Conservation (phyloP, 257 asterid species). For the Nyctanthes arbortristis region DNA sequence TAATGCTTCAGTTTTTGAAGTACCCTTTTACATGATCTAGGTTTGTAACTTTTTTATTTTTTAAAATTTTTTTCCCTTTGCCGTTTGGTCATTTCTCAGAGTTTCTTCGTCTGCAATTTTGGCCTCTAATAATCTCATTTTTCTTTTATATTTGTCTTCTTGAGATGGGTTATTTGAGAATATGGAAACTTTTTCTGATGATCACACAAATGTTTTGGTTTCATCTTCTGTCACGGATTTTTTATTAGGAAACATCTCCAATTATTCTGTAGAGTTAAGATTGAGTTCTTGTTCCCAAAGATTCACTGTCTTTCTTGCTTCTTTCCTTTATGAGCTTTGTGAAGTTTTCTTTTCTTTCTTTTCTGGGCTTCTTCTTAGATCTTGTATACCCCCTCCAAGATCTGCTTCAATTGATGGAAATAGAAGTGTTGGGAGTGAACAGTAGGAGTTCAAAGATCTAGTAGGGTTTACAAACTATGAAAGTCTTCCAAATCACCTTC, state of each 20-base stretch:
- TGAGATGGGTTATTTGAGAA: not conserved
- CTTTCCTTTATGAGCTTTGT: constrained; percentile 34
- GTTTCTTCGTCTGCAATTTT: not conserved
- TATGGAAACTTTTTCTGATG: constrained; percentile 2
- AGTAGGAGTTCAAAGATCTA: constrained; percentile 20
- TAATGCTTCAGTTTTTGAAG: constrained; percentile 6
- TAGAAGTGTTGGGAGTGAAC: constrained; percentile 24
- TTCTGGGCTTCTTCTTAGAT: constrained; percentile 17
- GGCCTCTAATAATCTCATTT: not conserved
- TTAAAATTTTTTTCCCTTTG: too few species aligned
- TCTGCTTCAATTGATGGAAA: constrained; percentile 38
- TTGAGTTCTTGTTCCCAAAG: constrained; percentile 26
- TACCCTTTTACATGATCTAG: constrained; percentile 1
- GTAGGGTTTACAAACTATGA: constrained; percentile 28
- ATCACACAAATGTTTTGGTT: constrained; percentile 14
- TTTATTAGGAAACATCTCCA: not conserved
- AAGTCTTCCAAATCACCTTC: constrained; percentile 24
- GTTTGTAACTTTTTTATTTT: not conserved
- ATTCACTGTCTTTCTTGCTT: constrained; percentile 34
- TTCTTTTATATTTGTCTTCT: not conserved
- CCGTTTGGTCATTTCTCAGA: too few species aligned
- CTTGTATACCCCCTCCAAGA: constrained; percentile 35
- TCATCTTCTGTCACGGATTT: constrained; percentile 26
- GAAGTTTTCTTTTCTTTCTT: constrained; percentile 15
- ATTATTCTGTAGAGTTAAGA: constrained; percentile 27